These are phyloP conservation scores for Cladophialophora bantiana DNA, from an alignment of 2,329 filamentous ascomycete genomes.

Conservation along the genomic window DNA sequence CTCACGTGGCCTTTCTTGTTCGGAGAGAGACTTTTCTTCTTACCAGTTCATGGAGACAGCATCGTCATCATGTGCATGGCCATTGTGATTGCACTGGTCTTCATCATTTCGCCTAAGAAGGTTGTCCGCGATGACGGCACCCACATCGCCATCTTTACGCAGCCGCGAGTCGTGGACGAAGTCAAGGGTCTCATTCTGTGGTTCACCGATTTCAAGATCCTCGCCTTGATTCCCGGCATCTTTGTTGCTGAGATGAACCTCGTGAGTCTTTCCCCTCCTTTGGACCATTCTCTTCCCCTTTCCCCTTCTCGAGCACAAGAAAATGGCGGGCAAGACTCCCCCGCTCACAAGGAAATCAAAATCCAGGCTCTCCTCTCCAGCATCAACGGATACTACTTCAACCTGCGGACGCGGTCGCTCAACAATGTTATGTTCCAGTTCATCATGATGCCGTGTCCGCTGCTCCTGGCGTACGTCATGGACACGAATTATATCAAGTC, in stretches of 20 bases:
- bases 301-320: background rate
- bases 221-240: slow-evolving; percentile 30
- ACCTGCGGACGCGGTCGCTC: slow-evolving; percentile 36
- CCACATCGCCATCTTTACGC: slow-evolving; percentile 39
- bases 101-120: slow-evolving; percentile 34
- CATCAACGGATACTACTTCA: slow-evolving; percentile 37
- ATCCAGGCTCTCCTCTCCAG: slow-evolving; percentile 19
- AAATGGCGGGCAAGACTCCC: background rate
- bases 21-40: background rate
- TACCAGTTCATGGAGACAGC: background rate
- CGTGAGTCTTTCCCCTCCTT: slow-evolving; percentile 13
- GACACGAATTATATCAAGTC: slow-evolving; percentile 41
- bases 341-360: background rate
- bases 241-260: slow-evolving; percentile 37
- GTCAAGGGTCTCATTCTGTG: slow-evolving; percentile 30
- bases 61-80: slow-evolving; percentile 36
- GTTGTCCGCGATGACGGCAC: slow-evolving; percentile 40
- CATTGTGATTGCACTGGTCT: slow-evolving; percentile 28
- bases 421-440: slow-evolving; percentile 38
- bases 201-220: slow-evolving; percentile 29
- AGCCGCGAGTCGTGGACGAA: slow-evolving; percentile 30
- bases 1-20: background rate
- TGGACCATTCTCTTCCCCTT: background rate
- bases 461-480: slow-evolving; percentile 41
- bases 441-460: slow-evolving; percentile 33